phyloP scores from a whole-genome alignment of 2,329 filamentous ascomycete genomes.

The Talaromyces sp. region DNA sequence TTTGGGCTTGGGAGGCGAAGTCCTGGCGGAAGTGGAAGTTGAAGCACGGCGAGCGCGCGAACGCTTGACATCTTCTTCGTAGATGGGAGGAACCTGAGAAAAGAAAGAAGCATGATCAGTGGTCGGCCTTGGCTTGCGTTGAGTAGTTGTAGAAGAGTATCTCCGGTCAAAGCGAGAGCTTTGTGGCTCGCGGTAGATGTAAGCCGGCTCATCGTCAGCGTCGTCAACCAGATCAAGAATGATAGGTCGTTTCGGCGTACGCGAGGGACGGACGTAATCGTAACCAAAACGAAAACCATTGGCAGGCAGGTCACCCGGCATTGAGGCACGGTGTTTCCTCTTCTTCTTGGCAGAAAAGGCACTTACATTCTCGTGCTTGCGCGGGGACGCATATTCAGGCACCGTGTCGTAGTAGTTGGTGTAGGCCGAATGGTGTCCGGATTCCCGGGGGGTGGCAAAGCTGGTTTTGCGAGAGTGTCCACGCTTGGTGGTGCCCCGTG shows the following conservation, averaged over 20 bases:
- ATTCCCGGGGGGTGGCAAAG: slow-evolving; percentile 42
- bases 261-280: slow-evolving; percentile 30
- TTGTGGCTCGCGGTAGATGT: slow-evolving; percentile 43
- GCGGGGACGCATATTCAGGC: slow-evolving; percentile 49
- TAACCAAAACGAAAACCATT: slow-evolving; percentile 25
- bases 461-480: slow-evolving; percentile 54
- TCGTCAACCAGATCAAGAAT: slow-evolving; percentile 54
- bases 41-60: slow-evolving; percentile 52
- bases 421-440: slow-evolving; percentile 42
- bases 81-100: slow-evolving; percentile 47
- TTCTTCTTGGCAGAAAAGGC: slow-evolving; percentile 44
- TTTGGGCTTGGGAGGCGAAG: slow-evolving; percentile 37
- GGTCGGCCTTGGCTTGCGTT: slow-evolving; percentile 28
- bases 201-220: slow-evolving; percentile 44
- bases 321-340: slow-evolving; percentile 40
- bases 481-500: slow-evolving; percentile 39
- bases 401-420: slow-evolving; percentile 43
- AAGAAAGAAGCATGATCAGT: slow-evolving; percentile 50
- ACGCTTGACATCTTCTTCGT: slow-evolving; percentile 51
- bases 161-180: slow-evolving; percentile 18
- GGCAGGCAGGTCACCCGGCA: slow-evolving; percentile 33
- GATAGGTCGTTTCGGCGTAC: slow-evolving; percentile 49
- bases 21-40: slow-evolving; percentile 47
- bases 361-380: slow-evolving; percentile 63
- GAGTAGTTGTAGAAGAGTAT: slow-evolving; percentile 14